Evolutionary conservation across 192 early-diverging fungal genomes (phyloP).

Genomic region (Entomortierella parvispora): DNA sequence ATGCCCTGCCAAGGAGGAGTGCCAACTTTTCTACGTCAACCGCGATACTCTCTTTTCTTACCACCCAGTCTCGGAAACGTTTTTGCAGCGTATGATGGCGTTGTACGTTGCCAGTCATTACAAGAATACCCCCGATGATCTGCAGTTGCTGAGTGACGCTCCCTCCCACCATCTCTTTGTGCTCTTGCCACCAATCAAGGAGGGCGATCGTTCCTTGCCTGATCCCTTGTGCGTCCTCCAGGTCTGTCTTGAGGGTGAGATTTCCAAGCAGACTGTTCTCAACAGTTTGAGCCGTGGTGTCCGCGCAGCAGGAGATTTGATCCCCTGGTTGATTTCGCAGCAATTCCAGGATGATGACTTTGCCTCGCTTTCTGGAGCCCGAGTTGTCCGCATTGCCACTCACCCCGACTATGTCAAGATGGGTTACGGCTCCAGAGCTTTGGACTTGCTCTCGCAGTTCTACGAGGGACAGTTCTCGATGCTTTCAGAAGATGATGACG

Average conservation of each 20-base stretch:
- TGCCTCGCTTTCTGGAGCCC: slow-evolving; percentile 91
- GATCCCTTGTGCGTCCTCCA: slow-evolving; percentile 94
- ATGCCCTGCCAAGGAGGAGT: slow-evolving; percentile 92
- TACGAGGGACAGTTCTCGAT: slow-evolving; percentile 84
- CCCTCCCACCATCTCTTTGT: slow-evolving; percentile 99
- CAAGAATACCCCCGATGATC: slow-evolving; percentile 98
- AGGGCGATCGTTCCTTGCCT: slow-evolving; percentile 75
- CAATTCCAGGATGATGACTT: slow-evolving; percentile 98
- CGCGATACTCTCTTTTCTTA: slow-evolving; percentile 98
- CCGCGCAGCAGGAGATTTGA: slow-evolving; percentile 92
- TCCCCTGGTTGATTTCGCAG: slow-evolving; percentile 97
- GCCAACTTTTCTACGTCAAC: slow-evolving; percentile 96
- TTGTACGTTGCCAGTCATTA: slow-evolving; percentile 98
- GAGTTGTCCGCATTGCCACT: slow-evolving; percentile 97
- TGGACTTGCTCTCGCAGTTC: slow-evolving; percentile 88
- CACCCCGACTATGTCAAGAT: slow-evolving; percentile 97
- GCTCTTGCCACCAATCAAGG: slow-evolving; percentile 88
- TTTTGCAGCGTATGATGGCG: slow-evolving; percentile 97
- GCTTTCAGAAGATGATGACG: slow-evolving; percentile 67
- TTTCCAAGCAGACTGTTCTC: slow-evolving; percentile 87
- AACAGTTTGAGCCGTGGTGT: slow-evolving; percentile 86
- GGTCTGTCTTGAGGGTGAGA: slow-evolving; percentile 94
- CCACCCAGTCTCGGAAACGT: slow-evolving; percentile 96
- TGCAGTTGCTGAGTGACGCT: slow-evolving; percentile 97
- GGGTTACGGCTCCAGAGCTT: slow-evolving; percentile 94